Base-by-base conservation (phyloP, 2,329 filamentous ascomycete species). In the Aspergillus texensis region DNA sequence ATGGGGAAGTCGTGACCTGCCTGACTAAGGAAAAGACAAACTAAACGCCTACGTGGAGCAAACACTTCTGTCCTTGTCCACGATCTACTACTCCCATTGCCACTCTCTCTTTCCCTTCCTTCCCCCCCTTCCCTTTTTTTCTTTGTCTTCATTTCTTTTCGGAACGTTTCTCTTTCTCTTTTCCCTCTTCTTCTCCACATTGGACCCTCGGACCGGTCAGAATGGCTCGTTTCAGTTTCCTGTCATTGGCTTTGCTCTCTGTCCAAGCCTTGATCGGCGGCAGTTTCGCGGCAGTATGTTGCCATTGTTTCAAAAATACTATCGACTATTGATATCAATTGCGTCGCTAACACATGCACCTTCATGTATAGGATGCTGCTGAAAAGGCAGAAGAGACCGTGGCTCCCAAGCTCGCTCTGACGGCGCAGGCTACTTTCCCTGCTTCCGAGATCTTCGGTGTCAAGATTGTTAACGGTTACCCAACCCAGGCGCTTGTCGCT, bases 381-480 rank as follows among this genome's bases (percentile, higher is more conserved):
- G 88, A 91, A 77, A 86, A 89, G 60, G 80, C 90, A 71, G 84
- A 85, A 69, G 85, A 89, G 64, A 88, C 82, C 81, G 88, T 83
- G 81, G 87, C 75, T 78, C 89, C 82, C 69, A 84, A 80, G 65
- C 77, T 88, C 64, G 82, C 82, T 62, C 84, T 89, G 68, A 79
- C 80, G 60, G 82, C 87, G 67, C 80, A 83, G 58, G 82, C 86
- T 62, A 82, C 83, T 39, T 90, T 90, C 79, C 88, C 88, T 34
- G 79, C 86, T 68, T 83, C 86, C 63, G 92, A 96, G 83, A 89
- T 96, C 80, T 95, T 97, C 72, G 95, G 94, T 73, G 89, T 98
- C 72, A 97, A 96, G 87, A 89, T 98, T 71, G 87, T 98, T 84
- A 99, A 99, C 78, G 93, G 93, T 74, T 89, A 90, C 69, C 88